A percentile compares a stretch with the other conserved stretches of the same genome.
Evolutionary conservation across 345 rosid species (phyloP).

Genomic region (Heritiera littoralis): DNA sequence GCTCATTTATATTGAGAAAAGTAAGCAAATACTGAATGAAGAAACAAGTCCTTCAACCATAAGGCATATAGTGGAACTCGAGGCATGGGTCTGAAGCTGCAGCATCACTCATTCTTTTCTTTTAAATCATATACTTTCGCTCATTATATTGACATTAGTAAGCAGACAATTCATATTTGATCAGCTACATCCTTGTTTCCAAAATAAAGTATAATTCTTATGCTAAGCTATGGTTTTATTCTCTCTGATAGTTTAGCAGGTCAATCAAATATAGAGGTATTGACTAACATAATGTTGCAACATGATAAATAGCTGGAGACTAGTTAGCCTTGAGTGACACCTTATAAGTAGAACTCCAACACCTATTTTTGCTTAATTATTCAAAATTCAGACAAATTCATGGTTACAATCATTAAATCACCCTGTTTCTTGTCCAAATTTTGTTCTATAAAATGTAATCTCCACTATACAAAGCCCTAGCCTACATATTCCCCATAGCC

Average conservation of each 20-base stretch:
- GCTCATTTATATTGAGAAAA: background rate
- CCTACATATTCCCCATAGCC: background rate
- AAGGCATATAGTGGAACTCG: background rate
- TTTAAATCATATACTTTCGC: background rate
- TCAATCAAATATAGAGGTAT: background rate
- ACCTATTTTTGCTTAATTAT: conserved; percentile 5
- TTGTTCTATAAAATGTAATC: background rate
- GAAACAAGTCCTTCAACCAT: background rate
- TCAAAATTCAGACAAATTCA: background rate
- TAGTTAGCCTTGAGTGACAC: background rate
- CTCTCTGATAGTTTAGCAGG: background rate
- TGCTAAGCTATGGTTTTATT: background rate
- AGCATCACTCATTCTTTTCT: background rate
- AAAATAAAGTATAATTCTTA: background rate
- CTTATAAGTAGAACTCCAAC: background rate
- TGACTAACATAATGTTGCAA: background rate
- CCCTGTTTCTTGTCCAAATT: background rate
- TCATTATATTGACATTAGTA: background rate
- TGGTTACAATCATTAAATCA: background rate
- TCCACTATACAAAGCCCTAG: background rate
- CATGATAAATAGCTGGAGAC: background rate
- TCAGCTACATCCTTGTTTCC: background rate
- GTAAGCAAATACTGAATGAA: background rate
- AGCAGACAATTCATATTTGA: background rate
- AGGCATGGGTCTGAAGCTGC: background rate